Evolutionary conservation across 148 eudicot species (phyloP).

Genomic region (Heliosperma pusillum): DNA sequence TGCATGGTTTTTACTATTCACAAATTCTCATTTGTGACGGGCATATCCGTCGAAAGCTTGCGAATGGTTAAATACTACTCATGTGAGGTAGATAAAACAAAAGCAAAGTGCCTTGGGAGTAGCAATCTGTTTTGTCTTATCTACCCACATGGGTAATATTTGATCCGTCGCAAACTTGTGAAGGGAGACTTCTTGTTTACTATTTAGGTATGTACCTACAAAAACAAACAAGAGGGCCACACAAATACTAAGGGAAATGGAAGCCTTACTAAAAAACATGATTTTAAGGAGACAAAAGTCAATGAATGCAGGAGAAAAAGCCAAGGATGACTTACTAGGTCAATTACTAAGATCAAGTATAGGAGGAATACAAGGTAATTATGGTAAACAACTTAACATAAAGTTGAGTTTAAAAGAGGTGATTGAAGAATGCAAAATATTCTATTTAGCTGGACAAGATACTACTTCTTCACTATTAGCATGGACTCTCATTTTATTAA

Average conservation of each 20-base stretch:
- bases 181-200: too few relatives aligned
- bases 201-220: slow-evolving; percentile 39
- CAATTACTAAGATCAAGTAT: slow-evolving; percentile 31
- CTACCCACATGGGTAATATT: too few relatives aligned
- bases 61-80: too few relatives aligned
- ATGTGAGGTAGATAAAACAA: too few relatives aligned
- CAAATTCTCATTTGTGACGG: too few relatives aligned
- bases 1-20: too few relatives aligned
- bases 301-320: slow-evolving; percentile 27
- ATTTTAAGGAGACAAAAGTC: slow-evolving; percentile 28
- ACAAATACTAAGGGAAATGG: slow-evolving; percentile 31
- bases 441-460: slow-evolving; percentile 47
- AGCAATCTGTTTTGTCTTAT: too few relatives aligned
- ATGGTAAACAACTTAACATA: neutral
- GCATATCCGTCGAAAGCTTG: too few relatives aligned
- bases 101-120: too few relatives aligned
- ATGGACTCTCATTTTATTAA: slow-evolving; percentile 43
- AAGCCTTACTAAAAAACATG: slow-evolving; percentile 24
- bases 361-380: slow-evolving; percentile 3
- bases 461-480: slow-evolving; percentile 36
- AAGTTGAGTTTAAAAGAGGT: slow-evolving; percentile 40
- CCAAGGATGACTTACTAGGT: slow-evolving; percentile 35
- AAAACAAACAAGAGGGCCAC: slow-evolving; percentile 31
- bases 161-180: too few relatives aligned
- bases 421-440: slow-evolving; percentile 48